Base-by-base conservation (phyloP, 495 filamentous ascomycete species). In the Penicillium maclennaniae region DNA sequence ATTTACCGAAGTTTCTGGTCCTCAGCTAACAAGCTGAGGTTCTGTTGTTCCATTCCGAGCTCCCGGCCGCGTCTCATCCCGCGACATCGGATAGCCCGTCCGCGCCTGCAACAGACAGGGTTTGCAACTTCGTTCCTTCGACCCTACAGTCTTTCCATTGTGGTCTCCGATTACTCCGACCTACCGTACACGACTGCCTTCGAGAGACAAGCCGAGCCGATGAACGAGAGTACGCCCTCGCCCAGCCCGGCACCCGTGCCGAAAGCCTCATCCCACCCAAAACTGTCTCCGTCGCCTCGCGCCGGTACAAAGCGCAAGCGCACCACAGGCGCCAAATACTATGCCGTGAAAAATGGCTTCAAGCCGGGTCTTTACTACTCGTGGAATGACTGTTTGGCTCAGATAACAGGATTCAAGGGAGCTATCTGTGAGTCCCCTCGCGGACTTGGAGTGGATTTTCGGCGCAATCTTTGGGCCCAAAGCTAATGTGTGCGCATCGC, bases 361-460 rank as follows among this genome's bases (percentile, higher is more conserved):
- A 81, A 74, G 23, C 91, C 93, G 1, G 93, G 91, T 5, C 83
- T 98, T n/a, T 98, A 96, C 69, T 80, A 83, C 60, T 84, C 72
- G 44, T 98, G 89, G 88, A 68, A 71, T 16, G 87, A 93, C 47
- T 96, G 91, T 63, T 73, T 92, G 63, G 78, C 79, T 43, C 89
- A 96, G 65, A 87, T 89, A 41, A 86, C 80, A 8, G 92, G 92
- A n/a, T 95, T 84, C 68, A 89, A 88, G 64, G 87, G 88, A 38
- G 88, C 92, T 37, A 74, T 78, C 21, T 95, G 89, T 93, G 73
- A 68, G 87, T 81, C 45, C 25, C 5, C 17, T 15, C 25, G 37
- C 16, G 36, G 20, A 27, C n/a, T 15, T 34, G 7, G 6, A 36
- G 45, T 20, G 37, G 16, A 17, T 26, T 10, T 12, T 20, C 9